Base-by-base conservation (phyloP, 371 early-diverging fungal species). In the Fennellomyces sp. region DNA sequence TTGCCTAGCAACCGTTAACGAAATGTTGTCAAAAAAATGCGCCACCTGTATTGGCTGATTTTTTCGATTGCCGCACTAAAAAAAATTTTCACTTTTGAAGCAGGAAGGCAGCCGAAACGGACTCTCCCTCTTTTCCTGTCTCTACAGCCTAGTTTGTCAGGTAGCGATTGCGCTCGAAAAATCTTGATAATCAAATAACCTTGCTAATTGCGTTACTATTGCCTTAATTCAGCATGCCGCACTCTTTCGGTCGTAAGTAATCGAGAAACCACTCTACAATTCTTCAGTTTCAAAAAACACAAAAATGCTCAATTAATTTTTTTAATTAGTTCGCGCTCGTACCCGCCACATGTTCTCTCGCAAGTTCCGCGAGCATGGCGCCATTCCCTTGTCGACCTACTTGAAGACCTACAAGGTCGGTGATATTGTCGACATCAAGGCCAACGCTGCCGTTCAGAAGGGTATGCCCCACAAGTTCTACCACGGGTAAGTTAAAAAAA, bases 381-480 rank as follows among this genome's bases (percentile, higher is more conserved):
- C 88, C 66, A 91, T 97, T 81, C 87, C 88, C 73, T 88, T 97
- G 70, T 93, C 97, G 65, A 99, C 97, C 78, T 97, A 97, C 88
- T 83, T 98, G 68, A 94, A 91, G 87, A 91, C 83, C 76, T 99
- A 96, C 94, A 94, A 95, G 87, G 94, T 97, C 69, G 68, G 68
- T 36, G 68, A 68, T 53, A 68, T 68, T 60, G 68, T 68, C 50
- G 68, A 68, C 56, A 68, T 68, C 52, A 68, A 68, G 68, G 68
- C 78, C 70, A 82, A 85, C 69, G 86, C 81, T 74, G 95, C 99
- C 66, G 85, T 99, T 75, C 99, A 99, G 83, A 98, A 98, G 93
- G 99, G 99, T 83, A 97, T 99, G 98, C 99, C 99, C 73, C 99
- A 99, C 96, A 99, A 98, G 90, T 98, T 91, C 93, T 99, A 98